These are phyloP conservation scores for Chondrus crispus DNA, from an alignment of 23 red algal species.

Conservation along the genomic window DNA sequence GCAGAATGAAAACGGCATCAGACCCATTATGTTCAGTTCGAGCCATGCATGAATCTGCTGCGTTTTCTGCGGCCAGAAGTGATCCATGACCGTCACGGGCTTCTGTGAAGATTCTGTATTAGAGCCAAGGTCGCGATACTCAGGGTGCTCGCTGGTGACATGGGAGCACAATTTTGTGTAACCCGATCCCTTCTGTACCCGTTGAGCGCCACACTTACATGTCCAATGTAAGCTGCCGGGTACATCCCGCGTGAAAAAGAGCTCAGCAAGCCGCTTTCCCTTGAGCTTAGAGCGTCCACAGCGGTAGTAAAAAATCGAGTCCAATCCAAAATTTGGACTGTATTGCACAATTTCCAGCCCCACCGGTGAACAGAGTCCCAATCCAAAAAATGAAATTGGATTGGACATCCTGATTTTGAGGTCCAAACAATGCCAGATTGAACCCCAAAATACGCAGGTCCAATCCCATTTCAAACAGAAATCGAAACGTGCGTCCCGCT, in stretches of 20 bases:
- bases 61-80: neutral
- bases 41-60: neutral
- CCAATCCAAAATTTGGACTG: too few species aligned
- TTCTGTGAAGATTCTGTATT: too few species aligned
- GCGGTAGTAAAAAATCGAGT: too few species aligned
- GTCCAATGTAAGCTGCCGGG: neutral
- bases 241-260: neutral
- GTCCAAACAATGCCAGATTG: too few species aligned
- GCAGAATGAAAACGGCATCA: neutral
- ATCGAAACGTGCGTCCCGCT: too few species aligned
- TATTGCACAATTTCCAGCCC: too few species aligned
- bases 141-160: neutral
- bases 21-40: neutral
- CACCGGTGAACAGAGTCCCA: too few species aligned
- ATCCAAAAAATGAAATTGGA: too few species aligned
- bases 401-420: too few species aligned
- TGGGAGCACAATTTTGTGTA: neutral
- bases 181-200: neutral
- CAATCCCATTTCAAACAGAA: too few species aligned
- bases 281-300: neutral
- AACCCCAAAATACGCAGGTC: too few species aligned
- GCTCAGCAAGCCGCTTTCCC: neutral
- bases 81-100: neutral
- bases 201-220: neutral
- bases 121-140: too few species aligned